Evolutionary conservation across 208 protist species (phyloP).

Genomic region (Wallacemonas sp.): DNA sequence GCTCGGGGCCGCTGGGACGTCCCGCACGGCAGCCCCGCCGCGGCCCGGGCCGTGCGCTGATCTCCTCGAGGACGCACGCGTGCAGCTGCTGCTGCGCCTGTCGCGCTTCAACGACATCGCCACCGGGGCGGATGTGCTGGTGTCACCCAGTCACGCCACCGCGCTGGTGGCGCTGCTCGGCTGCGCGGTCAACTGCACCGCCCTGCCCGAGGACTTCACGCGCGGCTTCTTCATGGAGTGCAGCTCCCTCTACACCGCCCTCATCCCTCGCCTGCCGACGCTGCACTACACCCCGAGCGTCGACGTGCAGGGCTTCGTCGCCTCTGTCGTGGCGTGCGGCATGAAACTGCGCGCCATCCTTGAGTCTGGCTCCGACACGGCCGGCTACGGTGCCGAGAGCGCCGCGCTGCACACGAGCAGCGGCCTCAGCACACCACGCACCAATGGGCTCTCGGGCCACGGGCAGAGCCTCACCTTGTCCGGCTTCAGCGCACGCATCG

Average conservation of each 20-base stretch:
- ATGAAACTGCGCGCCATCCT: slow-evolving; percentile 49
- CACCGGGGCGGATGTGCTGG: neutral
- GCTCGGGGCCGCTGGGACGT: no score
- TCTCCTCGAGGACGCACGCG: slow-evolving; percentile 49
- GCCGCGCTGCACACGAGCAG: slow-evolving; percentile 9
- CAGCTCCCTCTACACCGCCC: slow-evolving; percentile 49
- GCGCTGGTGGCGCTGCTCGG: slow-evolving; percentile 67
- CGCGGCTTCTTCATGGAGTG: slow-evolving; percentile 75
- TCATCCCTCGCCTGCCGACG: slow-evolving; percentile 43
- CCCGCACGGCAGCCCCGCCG: no score
- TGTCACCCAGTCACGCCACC: slow-evolving; percentile 47
- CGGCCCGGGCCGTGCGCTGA: slow-evolving; percentile 7
- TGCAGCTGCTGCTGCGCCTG: slow-evolving; percentile 65
- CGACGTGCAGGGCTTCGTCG: slow-evolving; percentile 70
- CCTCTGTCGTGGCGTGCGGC: slow-evolving; percentile 73
- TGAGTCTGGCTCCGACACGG: slow-evolving; percentile 1
- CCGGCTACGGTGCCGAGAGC: neutral
- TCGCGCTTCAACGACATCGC: slow-evolving; percentile 56
- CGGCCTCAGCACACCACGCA: slow-evolving; percentile 6
- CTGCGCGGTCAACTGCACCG: slow-evolving; percentile 58
- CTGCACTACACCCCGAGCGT: slow-evolving; percentile 49
- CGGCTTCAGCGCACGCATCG: slow-evolving; percentile 59
- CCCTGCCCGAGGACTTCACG: slow-evolving; percentile 45
- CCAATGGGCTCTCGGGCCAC: slow-evolving; percentile 12
- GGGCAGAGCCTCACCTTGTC: slow-evolving; percentile 36